Conservation (phyloP, 75 land plant species). For the Sequoia sempervirens region DNA sequence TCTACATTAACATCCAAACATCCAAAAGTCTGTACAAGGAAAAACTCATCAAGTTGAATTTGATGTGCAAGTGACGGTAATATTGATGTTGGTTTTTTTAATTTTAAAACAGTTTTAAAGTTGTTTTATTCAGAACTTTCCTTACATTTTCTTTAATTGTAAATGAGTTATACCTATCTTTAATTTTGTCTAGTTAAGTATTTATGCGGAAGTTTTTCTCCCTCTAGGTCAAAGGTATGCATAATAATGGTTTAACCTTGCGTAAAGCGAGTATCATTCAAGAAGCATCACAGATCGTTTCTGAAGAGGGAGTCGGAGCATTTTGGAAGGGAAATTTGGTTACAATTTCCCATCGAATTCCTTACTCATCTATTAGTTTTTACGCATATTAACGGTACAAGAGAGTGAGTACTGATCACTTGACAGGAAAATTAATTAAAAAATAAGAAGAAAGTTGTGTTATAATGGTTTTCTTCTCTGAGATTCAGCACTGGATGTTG, state of each 20-base stretch:
- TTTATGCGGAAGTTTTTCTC: background rate
- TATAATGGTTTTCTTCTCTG: background rate
- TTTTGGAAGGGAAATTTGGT: slow-evolving; percentile 97
- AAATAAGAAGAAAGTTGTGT: background rate
- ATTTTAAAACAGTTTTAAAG: too few relatives aligned
- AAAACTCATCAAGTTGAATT: too few relatives aligned
- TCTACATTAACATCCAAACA: too few relatives aligned
- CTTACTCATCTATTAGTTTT: slow-evolving; percentile 87
- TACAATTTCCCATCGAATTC: slow-evolving; percentile 89
- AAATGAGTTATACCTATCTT: background rate
- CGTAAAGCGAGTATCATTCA: slow-evolving; percentile 57
- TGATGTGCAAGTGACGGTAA: too few relatives aligned
- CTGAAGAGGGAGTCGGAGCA: slow-evolving; percentile 87
- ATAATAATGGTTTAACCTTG: slow-evolving; percentile 60
- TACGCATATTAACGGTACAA: slow-evolving; percentile 90
- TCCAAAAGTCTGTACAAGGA: too few relatives aligned
- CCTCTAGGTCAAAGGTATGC: slow-evolving; percentile 91
- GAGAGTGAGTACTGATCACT: slow-evolving; percentile 37
- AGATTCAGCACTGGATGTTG: background rate
- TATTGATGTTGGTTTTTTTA: too few relatives aligned
- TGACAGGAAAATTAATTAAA: background rate
- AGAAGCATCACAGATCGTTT: slow-evolving; percentile 69
- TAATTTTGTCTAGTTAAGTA: background rate
- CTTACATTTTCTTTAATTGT: too few relatives aligned
- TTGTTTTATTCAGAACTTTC: too few relatives aligned